phyloP scores from a whole-genome alignment of 2,329 filamentous ascomycete genomes.

The Colletotrichum higginsianum region DNA sequence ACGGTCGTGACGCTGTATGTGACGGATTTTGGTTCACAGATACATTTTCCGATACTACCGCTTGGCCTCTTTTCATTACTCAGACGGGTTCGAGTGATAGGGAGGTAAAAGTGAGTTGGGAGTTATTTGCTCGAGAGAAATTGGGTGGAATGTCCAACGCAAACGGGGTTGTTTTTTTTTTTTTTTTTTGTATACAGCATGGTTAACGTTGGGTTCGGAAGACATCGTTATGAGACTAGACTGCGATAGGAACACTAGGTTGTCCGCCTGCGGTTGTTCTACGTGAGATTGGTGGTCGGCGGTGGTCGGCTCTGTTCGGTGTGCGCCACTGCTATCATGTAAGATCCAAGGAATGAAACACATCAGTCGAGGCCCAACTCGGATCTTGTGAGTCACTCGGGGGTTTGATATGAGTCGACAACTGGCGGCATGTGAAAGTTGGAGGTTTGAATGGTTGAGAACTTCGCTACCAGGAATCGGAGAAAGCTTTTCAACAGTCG shows the following conservation, averaged over 20 bases:
- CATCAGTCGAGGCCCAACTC: neutral
- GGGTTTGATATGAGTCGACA: neutral
- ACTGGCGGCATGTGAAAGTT: neutral
- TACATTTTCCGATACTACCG: no score
- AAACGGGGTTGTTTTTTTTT: no score
- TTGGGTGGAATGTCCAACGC: no score
- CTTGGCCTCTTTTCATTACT: no score
- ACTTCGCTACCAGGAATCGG: neutral
- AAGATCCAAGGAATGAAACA: neutral
- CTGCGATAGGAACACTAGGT: neutral
- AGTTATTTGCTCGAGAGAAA: no score
- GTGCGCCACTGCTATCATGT: neutral
- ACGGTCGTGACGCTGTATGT: no score
- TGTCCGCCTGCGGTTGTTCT: neutral
- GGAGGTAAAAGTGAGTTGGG: no score
- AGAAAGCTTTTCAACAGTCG: neutral
- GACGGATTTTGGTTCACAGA: no score
- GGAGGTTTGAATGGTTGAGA: neutral
- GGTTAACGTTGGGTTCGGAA: no score
- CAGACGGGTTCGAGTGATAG: no score
- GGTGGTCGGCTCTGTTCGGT: neutral
- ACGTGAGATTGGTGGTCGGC: neutral
- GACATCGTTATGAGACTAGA: no score
- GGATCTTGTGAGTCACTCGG: neutral
- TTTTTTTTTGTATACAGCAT: no score